Percentiles rank a stretch among this genome's conserved stretches.
Evolutionary conservation across 1,139 yeast genomes (phyloP).

Genomic region (Ogataea hybrid): DNA sequence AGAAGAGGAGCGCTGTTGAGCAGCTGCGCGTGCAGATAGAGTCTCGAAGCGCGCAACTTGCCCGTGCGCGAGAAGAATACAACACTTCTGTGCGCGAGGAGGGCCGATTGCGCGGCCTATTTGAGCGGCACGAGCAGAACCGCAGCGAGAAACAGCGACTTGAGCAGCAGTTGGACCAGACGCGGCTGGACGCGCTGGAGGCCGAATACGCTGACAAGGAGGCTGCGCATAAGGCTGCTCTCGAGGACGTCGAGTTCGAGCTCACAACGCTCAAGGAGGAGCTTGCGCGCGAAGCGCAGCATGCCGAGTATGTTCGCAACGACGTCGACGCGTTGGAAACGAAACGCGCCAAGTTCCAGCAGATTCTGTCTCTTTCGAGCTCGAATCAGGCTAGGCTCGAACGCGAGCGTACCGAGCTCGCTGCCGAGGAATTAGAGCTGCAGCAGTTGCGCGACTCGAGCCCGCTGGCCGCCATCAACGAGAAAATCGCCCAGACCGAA

Average conservation of each 20-base stretch:
- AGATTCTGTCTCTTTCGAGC: constrained; percentile 37
- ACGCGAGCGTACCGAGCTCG: constrained; percentile 36
- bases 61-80: constrained; percentile 34
- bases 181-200: constrained; percentile 9
- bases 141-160: constrained; percentile 16
- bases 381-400: constrained; percentile 40
- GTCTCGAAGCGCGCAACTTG: constrained; percentile 21
- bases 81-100: constrained; percentile 47
- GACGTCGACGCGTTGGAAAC: constrained; percentile 35
- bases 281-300: constrained; percentile 43
- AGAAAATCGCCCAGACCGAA: constrained; percentile 42
- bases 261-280: constrained; percentile 36
- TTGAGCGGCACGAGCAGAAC: constrained; percentile 37
- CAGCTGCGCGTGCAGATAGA: constrained; percentile 26
- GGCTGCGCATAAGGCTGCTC: constrained; percentile 14
- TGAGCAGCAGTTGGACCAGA: constrained; percentile 16
- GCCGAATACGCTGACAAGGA: constrained; percentile 13
- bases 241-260: constrained; percentile 15
- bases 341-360: constrained; percentile 37
- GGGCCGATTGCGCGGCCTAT: constrained; percentile 57
- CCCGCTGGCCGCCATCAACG: constrained; percentile 34
- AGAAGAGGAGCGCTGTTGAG: constrained; percentile 36
- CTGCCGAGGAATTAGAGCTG: constrained; percentile 35
- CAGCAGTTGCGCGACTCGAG: constrained; percentile 32
- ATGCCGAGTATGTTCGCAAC: constrained; percentile 36